Percentiles rank a stretch among this genome's conserved stretches.
These are phyloP conservation scores for Chalaropsis ovoidea DNA, from an alignment of 2,329 filamentous ascomycete species.

Conservation along the genomic window DNA sequence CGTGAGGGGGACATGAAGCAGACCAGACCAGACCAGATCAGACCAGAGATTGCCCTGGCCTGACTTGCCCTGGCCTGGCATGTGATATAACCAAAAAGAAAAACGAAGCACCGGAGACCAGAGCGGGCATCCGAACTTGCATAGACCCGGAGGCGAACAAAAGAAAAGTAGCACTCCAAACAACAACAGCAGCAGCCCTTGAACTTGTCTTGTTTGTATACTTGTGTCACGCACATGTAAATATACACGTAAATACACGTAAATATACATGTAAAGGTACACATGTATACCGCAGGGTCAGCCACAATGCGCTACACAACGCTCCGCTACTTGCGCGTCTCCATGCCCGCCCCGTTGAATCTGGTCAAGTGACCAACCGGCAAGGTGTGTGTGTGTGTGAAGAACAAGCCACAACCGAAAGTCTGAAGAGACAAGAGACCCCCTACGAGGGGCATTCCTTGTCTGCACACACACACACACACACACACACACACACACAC, in stretches of 20 bases:
- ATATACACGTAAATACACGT: too few relatives aligned
- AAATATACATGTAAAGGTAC: not conserved
- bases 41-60: not conserved
- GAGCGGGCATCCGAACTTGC: too few relatives aligned
- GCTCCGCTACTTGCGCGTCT: not conserved
- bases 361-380: constrained; percentile 3
- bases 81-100: too few relatives aligned
- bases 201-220: too few relatives aligned
- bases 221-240: too few relatives aligned
- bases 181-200: too few relatives aligned
- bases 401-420: not conserved
- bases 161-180: not conserved
- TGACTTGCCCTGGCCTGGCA: too few relatives aligned
- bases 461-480: not conserved
- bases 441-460: not conserved
- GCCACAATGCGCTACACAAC: not conserved
- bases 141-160: too few relatives aligned
- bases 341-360: not conserved
- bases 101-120: too few relatives aligned
- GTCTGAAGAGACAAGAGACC: not conserved
- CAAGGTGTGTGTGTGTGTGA: not conserved
- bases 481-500: too few relatives aligned
- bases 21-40: not conserved
- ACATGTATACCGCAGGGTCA: not conserved
- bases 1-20: not conserved